phyloP scores from a whole-genome alignment of 2,329 filamentous ascomycete species.

The Ramularia endophylla region DNA sequence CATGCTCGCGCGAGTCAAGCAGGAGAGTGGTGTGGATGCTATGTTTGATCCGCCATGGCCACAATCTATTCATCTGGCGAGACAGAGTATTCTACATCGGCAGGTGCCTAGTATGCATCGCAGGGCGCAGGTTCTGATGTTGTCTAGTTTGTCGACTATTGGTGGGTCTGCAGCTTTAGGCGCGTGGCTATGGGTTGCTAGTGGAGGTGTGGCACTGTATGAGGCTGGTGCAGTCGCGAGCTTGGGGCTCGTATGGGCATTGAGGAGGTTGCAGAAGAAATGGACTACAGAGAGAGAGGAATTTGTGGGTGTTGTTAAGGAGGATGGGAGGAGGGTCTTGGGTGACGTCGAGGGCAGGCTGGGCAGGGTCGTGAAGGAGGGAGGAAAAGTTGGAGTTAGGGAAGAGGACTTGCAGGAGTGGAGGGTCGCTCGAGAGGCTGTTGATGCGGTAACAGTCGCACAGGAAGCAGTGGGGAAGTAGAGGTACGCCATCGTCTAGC shows the following conservation, averaged over 20 bases:
- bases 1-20: slow-evolving; percentile 21
- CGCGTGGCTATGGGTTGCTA: slow-evolving; percentile 50
- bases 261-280: slow-evolving; percentile 52
- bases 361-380: slow-evolving; percentile 40
- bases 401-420: slow-evolving; percentile 36
- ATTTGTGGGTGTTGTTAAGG: slow-evolving; percentile 50
- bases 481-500: too few relatives aligned
- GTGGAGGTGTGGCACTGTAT: slow-evolving; percentile 47
- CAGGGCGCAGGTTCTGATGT: slow-evolving; percentile 47
- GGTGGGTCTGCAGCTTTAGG: slow-evolving; percentile 50
- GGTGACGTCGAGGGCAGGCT: slow-evolving; percentile 49
- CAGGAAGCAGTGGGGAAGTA: too few relatives aligned
- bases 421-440: slow-evolving; percentile 37
- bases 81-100: slow-evolving; percentile 43
- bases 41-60: slow-evolving; percentile 56
- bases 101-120: slow-evolving; percentile 41
- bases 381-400: slow-evolving; percentile 34
- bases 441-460: slow-evolving; percentile 27
- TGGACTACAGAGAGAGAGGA: slow-evolving; percentile 50
- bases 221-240: slow-evolving; percentile 56
- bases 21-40: slow-evolving; percentile 27
- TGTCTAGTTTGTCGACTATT: slow-evolving; percentile 70
- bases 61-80: slow-evolving; percentile 63
- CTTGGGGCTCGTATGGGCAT: slow-evolving; percentile 51
- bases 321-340: slow-evolving; percentile 53